Evolutionary conservation across 1,284 basidiomycete genomes (phyloP).

Genomic region (Cutaneotrichosporon cyanovorans): DNA sequence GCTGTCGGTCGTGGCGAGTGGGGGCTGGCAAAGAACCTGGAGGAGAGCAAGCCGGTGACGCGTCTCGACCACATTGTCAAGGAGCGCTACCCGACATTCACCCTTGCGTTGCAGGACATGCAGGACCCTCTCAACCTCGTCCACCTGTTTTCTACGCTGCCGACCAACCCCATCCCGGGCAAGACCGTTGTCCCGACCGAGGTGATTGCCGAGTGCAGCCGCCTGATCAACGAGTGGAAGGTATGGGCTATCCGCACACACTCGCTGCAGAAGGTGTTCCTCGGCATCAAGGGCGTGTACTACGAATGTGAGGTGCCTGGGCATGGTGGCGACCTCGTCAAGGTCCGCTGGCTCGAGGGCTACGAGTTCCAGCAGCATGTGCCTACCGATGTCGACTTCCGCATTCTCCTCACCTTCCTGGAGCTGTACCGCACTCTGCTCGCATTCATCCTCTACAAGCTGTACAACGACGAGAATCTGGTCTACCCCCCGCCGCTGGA

Average conservation of each 20-base stretch:
- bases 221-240: constrained; percentile 79
- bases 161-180: constrained; percentile 59
- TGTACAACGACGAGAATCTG: constrained; percentile 88
- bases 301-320: constrained; percentile 81
- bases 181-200: constrained; percentile 65
- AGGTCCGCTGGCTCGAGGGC: constrained; percentile 85
- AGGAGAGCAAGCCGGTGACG: constrained; percentile 85
- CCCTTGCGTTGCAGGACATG: constrained; percentile 90
- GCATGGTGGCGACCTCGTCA: constrained; percentile 70
- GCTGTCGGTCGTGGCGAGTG: constrained; percentile 92
- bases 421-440: constrained; percentile 97
- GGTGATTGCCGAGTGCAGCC: constrained; percentile 82
- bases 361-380: constrained; percentile 97
- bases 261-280: constrained; percentile 81
- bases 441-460: constrained; percentile 93
- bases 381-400: constrained; percentile 90
- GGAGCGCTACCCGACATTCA: constrained; percentile 96
- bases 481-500: constrained; percentile 94
- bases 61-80: constrained; percentile 94
- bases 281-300: constrained; percentile 98
- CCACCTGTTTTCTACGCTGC: constrained; percentile 83
- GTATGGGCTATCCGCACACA: constrained; percentile 87
- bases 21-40: constrained; percentile 87
- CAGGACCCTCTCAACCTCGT: constrained; percentile 96
- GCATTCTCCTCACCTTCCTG: constrained; percentile 95